Base-by-base conservation (phyloP, 768 basidiomycete species). In the Boletus subparvulus region DNA sequence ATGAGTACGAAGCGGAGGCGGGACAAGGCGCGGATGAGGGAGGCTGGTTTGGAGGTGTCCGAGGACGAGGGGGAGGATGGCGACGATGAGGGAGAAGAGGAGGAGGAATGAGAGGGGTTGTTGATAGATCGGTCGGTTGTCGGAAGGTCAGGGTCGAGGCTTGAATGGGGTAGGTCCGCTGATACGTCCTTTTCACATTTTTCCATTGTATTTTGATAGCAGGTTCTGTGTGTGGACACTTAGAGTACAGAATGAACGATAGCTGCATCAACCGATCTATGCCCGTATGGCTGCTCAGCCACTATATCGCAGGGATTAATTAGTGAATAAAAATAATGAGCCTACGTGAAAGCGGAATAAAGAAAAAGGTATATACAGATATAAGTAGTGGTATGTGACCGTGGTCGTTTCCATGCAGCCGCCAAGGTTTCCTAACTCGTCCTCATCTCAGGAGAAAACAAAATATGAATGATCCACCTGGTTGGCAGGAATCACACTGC, bases 11-110 rank as follows among this genome's bases (percentile, higher is more conserved):
- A 99, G 74, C 80, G 95, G 50, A 83, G 82, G 75, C 78, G 77
- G 62, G 97, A 98, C 68, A 98, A 98, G 76, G 80, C 71, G 46
- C 78, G 80, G 61, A 82, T 99, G 77, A 78, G 80, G 65, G 83
- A 81, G 54, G 83, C 82, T 11, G 90, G 90, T 0, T 55, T 92
- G 69, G 94, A 94, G 35, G 95, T 98, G 2, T 94, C 92, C 1
- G 96, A 98, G 64, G 95, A 94, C 55, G 97, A 94, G 55, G 92
- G 74, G 0, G 93, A 89, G 4, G 90, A 84, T 0, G 88, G 81
- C 0, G 87, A 83, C 0, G 74, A 75, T 0, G 81, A 74, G 0
- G 74, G 70, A 0, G 72, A 65, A 5, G 69, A 69, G 13, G 28
- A 39, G 1, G 52, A 52, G 6, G 42, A 46, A 21, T 33, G 37